Conservation (phyloP, 2,329 filamentous ascomycete species). For the Epichloe coenophiala region DNA sequence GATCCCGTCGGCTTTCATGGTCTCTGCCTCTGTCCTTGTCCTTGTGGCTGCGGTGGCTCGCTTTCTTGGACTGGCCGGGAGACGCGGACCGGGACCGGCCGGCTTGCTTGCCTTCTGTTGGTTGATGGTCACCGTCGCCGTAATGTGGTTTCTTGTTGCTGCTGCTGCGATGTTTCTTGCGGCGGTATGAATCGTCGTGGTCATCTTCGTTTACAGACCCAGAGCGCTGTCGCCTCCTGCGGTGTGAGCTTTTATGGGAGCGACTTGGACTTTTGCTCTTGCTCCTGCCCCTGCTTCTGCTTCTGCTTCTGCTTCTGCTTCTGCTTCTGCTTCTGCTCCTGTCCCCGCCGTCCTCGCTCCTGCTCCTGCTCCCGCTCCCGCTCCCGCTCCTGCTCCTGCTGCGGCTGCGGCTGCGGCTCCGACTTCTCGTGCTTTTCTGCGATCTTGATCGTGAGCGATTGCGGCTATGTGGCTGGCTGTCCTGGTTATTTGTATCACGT, state of each 20-base stretch:
- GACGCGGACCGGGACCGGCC: slow-evolving; percentile 54
- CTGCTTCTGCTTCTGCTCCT: slow-evolving; percentile 16
- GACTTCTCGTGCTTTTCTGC: slow-evolving; percentile 19
- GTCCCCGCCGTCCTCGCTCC: slow-evolving; percentile 15
- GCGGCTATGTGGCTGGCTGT: slow-evolving; percentile 8
- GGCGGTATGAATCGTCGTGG: slow-evolving; percentile 32
- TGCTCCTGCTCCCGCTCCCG: slow-evolving; percentile 14
- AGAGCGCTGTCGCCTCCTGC: slow-evolving; percentile 43
- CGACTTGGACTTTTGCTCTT: slow-evolving; percentile 11
- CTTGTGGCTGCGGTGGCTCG: slow-evolving; percentile 46
- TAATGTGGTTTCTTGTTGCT: slow-evolving; percentile 20
- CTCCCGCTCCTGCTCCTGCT: slow-evolving; percentile 12
- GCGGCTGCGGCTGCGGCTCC: slow-evolving; percentile 9
- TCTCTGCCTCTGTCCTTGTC: slow-evolving; percentile 42
- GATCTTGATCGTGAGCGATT: slow-evolving; percentile 21
- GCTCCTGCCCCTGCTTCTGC: slow-evolving; percentile 10
- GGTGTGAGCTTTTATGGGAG: slow-evolving; percentile 31
- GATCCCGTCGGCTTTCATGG: slow-evolving; percentile 27
- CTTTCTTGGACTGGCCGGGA: slow-evolving; percentile 41
- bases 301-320: slow-evolving; percentile 14
- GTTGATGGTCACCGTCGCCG: slow-evolving; percentile 30
- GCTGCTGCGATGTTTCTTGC: slow-evolving; percentile 35
- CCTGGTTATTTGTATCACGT: slow-evolving; percentile 12
- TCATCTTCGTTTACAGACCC: slow-evolving; percentile 34
- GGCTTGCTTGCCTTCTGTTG: slow-evolving; percentile 28